Evolutionary conservation across 176 grass and related monocot species (phyloP).

Genomic region (Musa beccarii): DNA sequence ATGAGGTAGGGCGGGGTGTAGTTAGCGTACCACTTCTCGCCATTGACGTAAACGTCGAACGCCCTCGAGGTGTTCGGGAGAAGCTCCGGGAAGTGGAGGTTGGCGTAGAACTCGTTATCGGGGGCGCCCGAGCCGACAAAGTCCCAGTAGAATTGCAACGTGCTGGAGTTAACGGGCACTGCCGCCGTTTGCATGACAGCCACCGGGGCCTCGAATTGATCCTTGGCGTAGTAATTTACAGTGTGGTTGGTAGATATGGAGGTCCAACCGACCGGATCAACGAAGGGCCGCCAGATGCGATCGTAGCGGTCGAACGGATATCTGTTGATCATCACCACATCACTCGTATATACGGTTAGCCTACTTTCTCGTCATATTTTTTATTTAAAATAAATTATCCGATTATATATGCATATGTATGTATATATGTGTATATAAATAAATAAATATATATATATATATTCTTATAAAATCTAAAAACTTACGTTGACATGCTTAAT

Average conservation of each 20-base stretch:
- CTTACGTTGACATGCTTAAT: too few species aligned
- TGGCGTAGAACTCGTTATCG: background rate
- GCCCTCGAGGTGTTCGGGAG: conserved; percentile 9
- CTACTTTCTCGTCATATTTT: too few species aligned
- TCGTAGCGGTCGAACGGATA: conserved; percentile 1
- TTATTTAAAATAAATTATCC: too few species aligned
- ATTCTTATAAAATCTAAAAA: too few species aligned
- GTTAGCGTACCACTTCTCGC: background rate
- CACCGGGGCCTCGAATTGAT: conserved; percentile 10
- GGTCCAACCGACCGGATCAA: too few species aligned
- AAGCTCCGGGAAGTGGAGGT: conserved; percentile 30
- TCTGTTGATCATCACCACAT: background rate
- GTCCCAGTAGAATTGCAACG: conserved; percentile 12
- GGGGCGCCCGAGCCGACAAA: background rate
- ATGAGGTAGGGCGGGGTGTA: conserved; percentile 16
- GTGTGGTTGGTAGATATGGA: conserved; percentile 11
- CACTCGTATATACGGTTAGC: too few species aligned
- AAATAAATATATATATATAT: too few species aligned
- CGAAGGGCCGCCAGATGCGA: background rate
- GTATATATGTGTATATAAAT: too few species aligned
- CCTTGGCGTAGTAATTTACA: background rate
- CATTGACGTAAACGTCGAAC: conserved; percentile 30
- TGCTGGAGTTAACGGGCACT: conserved; percentile 25
- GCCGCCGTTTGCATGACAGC: conserved; percentile 45
- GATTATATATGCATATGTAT: too few species aligned